A percentile compares a stretch with the other conserved stretches of the same genome.
Conservation (phyloP, 441 rosid species). For the Macaranga tanarius region DNA sequence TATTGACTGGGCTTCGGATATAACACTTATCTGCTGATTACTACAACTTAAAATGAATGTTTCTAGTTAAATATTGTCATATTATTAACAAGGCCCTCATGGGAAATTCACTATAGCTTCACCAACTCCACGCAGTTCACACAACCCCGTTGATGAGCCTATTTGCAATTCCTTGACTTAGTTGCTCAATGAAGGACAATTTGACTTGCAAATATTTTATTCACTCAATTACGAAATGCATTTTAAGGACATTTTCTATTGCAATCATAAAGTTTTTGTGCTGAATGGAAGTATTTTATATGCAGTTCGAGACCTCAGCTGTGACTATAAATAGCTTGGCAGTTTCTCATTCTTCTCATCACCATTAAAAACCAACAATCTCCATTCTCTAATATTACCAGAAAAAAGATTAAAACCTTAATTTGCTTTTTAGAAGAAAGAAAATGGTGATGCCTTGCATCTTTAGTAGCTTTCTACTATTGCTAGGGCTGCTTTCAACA, state of each 20-base stretch:
- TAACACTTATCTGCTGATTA: too few species aligned
- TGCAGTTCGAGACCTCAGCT: not conserved
- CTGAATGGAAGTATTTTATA: not conserved
- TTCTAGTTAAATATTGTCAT: not conserved
- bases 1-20: too few species aligned
- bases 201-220: constrained; percentile 6
- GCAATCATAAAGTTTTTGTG: not conserved
- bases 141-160: not conserved
- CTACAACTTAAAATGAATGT: not conserved
- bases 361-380: constrained; percentile 4
- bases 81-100: not conserved
- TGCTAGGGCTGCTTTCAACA: constrained; percentile 28
- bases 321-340: constrained; percentile 28
- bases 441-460: constrained; percentile 35
- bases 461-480: constrained; percentile 14
- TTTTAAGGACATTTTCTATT: not conserved
- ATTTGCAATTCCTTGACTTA: not conserved
- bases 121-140: not conserved
- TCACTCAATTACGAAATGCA: constrained; percentile 23
- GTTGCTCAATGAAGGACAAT: not conserved
- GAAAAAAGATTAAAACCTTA: not conserved
- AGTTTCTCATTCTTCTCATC: not conserved
- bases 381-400: not conserved
- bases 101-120: not conserved
- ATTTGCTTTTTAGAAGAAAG: not conserved